Percentiles rank a stretch among this genome's conserved stretches.
phyloP scores from a whole-genome alignment of 2,329 filamentous ascomycete genomes.

The Arachnopeziza araneosa region DNA sequence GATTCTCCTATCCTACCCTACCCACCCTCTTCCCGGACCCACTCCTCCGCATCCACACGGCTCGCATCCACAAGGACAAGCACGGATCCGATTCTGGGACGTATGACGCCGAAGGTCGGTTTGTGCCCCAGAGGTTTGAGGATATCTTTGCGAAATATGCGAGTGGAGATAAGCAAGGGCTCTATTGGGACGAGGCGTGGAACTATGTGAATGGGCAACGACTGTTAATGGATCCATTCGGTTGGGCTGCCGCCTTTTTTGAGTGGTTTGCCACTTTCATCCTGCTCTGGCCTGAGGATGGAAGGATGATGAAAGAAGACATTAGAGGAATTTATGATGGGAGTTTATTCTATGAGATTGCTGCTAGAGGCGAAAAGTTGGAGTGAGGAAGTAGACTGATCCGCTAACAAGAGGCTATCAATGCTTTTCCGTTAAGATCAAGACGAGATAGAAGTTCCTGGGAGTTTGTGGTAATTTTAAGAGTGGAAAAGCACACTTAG shows the following conservation, averaged over 20 bases:
- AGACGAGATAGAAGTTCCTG: no score
- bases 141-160: conserved; percentile 45
- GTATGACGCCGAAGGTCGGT: conserved; percentile 44
- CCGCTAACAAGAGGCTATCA: neutral
- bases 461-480: no score
- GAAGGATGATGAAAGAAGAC: conserved; percentile 52
- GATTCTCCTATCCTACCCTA: conserved; percentile 44
- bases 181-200: conserved; percentile 34
- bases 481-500: no score
- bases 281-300: conserved; percentile 50
- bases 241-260: conserved; percentile 28
- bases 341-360: conserved; percentile 43
- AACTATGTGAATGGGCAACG: conserved; percentile 37
- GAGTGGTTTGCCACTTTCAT: conserved; percentile 44
- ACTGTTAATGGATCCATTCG: conserved; percentile 38
- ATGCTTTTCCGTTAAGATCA: neutral
- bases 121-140: conserved; percentile 44
- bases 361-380: conserved; percentile 3
- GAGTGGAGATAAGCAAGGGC: conserved; percentile 32
- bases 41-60: conserved; percentile 33
- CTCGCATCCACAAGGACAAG: conserved; percentile 33
- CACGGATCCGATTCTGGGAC: conserved; percentile 43
- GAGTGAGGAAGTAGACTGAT: neutral
- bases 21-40: conserved; percentile 36
- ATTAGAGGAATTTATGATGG: conserved; percentile 47